Evolutionary conservation across 345 rosid genomes (phyloP).

Genomic region (Orychophragmus violaceus): DNA sequence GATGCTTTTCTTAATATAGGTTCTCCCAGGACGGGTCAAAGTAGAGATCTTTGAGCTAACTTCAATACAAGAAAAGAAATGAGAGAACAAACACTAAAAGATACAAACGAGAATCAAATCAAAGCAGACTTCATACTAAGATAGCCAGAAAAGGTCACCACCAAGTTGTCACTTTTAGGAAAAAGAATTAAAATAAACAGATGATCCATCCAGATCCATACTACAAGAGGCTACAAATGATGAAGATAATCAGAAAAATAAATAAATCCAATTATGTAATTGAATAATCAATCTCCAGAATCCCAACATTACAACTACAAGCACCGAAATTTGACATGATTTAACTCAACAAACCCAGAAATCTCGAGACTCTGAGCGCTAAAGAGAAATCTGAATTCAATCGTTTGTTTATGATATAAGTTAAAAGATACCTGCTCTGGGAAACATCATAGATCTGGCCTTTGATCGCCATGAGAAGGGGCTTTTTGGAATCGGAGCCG

Average conservation of each 20-base stretch:
- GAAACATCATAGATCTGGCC: conserved; percentile 99
- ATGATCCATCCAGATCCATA: not conserved
- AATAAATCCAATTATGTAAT: too few relatives aligned
- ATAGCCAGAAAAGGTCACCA: not conserved
- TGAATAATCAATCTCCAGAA: too few relatives aligned
- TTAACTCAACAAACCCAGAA: not conserved
- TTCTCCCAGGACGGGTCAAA: too few relatives aligned
- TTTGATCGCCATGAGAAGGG: conserved; percentile 97
- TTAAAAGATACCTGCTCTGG: conserved; percentile 65
- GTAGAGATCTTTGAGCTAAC: too few relatives aligned
- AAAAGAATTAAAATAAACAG: not conserved
- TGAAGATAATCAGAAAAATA: not conserved
- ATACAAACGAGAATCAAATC: too few relatives aligned
- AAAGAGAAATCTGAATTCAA: not conserved
- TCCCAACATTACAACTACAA: not conserved
- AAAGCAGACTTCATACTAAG: not conserved
- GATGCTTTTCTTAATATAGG: too few relatives aligned
- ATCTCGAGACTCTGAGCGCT: too few relatives aligned
- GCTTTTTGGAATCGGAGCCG: conserved; percentile 71
- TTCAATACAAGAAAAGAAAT: too few relatives aligned
- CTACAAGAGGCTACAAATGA: not conserved
- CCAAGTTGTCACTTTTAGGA: not conserved
- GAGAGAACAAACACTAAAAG: too few relatives aligned
- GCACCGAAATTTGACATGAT: too few relatives aligned
- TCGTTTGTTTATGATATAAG: not conserved